These are phyloP conservation scores for Oryza meridionalis DNA, from an alignment of 176 grass and related monocot genomes.

Conservation along the genomic window DNA sequence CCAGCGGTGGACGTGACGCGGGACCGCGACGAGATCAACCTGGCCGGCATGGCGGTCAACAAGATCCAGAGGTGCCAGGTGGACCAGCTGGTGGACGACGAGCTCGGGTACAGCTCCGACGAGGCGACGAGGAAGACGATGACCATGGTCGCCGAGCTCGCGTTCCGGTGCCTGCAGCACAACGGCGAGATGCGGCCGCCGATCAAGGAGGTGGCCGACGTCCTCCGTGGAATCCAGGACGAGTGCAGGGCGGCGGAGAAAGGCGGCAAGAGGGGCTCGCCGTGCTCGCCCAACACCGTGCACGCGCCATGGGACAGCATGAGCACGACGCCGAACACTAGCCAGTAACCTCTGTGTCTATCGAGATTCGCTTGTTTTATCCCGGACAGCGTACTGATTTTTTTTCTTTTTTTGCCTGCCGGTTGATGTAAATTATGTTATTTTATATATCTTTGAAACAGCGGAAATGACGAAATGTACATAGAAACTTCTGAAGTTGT, in stretches of 20 bases:
- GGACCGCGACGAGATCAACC: conserved; percentile 67
- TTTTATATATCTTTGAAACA: not conserved
- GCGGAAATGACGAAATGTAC: conserved; percentile 17
- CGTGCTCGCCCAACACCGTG: conserved; percentile 54
- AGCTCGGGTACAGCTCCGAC: conserved; percentile 57
- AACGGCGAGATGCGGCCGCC: conserved; percentile 79
- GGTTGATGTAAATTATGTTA: not conserved
- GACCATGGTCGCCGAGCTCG: conserved; percentile 75
- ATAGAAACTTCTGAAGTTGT: not conserved
- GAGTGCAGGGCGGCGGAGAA: conserved; percentile 20
- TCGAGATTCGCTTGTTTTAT: not conserved
- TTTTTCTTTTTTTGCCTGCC: not conserved
- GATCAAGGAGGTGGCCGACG: conserved; percentile 66
- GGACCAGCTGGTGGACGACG: conserved; percentile 58
- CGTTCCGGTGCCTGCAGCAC: conserved; percentile 78
- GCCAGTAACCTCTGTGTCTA: not conserved
- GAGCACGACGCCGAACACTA: conserved; percentile 44
- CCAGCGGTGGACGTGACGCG: conserved; percentile 67
- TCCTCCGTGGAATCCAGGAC: conserved; percentile 44
- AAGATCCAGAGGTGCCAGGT: conserved; percentile 59
- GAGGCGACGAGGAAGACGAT: conserved; percentile 46
- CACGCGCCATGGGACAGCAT: conserved; percentile 54
- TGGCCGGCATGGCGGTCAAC: conserved; percentile 65
- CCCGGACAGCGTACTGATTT: not conserved
- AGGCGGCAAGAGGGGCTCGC: conserved; percentile 23